A percentile compares a stretch with the other conserved stretches of the same genome.
Conservation (phyloP, 345 rosid genomes). For the Toxicodendron radicans region DNA sequence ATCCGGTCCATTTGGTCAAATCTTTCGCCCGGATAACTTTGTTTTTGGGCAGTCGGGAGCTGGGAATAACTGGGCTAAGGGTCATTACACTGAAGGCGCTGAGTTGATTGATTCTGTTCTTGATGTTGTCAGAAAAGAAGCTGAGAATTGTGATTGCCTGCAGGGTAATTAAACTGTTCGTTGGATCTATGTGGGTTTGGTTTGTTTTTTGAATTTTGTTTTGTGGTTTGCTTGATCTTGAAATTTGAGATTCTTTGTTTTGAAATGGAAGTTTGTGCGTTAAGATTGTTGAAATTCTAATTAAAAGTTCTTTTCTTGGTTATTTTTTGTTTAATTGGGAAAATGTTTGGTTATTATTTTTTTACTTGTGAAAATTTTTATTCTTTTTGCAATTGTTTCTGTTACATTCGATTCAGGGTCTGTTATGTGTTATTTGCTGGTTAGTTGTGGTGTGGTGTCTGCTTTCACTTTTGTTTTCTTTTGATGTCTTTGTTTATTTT, state of each 20-base stretch:
- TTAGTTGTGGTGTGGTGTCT: not conserved
- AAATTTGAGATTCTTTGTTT: not conserved
- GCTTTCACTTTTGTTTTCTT: not conserved
- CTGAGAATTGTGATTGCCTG: conserved; percentile 34
- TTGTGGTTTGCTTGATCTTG: not conserved
- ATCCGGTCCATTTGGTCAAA: conserved; percentile 33
- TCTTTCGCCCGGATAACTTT: conserved; percentile 33
- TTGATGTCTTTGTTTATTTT: no score
- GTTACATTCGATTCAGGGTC: no score
- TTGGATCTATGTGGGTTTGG: not conserved
- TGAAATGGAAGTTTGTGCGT: not conserved
- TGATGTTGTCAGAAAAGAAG: conserved; percentile 34
- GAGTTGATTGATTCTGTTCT: conserved; percentile 35
- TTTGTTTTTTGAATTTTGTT: not conserved
- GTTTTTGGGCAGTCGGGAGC: conserved; percentile 36
- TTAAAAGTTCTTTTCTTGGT: not conserved
- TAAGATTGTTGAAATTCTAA: not conserved
- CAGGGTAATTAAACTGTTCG: conserved; percentile 22
- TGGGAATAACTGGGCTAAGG: conserved; percentile 35
- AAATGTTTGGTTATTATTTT: no score
- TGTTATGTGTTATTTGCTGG: no score
- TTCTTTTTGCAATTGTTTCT: not conserved
- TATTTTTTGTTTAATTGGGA: not conserved
- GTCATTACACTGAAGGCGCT: conserved; percentile 35
- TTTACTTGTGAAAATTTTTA: not conserved